A percentile compares a stretch with the other conserved stretches of the same genome.
Evolutionary conservation across 495 filamentous ascomycete species (phyloP).

Genomic region (Penicillium canariense): DNA sequence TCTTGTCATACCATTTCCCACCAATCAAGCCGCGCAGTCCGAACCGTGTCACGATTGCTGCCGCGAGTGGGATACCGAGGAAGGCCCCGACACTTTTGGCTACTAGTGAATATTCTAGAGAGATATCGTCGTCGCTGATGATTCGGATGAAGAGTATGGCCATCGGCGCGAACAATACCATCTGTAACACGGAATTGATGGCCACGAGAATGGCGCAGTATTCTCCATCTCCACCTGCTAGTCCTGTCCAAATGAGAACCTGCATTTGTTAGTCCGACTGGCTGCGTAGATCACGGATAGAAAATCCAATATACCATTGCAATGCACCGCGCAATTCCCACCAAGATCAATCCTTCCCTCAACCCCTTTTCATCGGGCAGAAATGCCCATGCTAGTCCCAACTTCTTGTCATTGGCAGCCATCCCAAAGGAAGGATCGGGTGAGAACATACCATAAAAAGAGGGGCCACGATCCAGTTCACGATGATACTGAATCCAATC

Average conservation of each 20-base stretch:
- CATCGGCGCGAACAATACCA: conserved; percentile 78
- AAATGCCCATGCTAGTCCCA: conserved; percentile 64
- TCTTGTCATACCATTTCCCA: conserved; percentile 60
- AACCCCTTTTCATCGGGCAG: conserved; percentile 66
- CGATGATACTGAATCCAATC: conserved; percentile 69
- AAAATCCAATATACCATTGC: conserved; percentile 61
- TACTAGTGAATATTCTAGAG: conserved; percentile 64
- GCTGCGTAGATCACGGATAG: background rate
- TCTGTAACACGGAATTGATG: conserved; percentile 81
- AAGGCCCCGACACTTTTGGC: conserved; percentile 79
- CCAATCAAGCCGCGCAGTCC: conserved; percentile 47
- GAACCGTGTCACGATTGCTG: conserved; percentile 73
- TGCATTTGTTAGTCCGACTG: conserved; percentile 16
- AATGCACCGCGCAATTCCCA: conserved; percentile 74
- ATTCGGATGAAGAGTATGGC: conserved; percentile 73
- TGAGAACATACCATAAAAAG: conserved; percentile 79
- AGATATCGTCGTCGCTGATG: conserved; percentile 48
- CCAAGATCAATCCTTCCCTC: conserved; percentile 69
- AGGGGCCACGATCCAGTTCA: conserved; percentile 87
- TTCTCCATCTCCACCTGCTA: conserved; percentile 73
- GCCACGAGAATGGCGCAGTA: conserved; percentile 91
- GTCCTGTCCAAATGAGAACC: conserved; percentile 74
- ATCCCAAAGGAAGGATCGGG: too few species aligned
- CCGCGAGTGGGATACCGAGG: conserved; percentile 78
- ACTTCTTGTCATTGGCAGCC: background rate